Conservation (phyloP, 163 green algal species). For the Coccomyxa subellipsoidea region DNA sequence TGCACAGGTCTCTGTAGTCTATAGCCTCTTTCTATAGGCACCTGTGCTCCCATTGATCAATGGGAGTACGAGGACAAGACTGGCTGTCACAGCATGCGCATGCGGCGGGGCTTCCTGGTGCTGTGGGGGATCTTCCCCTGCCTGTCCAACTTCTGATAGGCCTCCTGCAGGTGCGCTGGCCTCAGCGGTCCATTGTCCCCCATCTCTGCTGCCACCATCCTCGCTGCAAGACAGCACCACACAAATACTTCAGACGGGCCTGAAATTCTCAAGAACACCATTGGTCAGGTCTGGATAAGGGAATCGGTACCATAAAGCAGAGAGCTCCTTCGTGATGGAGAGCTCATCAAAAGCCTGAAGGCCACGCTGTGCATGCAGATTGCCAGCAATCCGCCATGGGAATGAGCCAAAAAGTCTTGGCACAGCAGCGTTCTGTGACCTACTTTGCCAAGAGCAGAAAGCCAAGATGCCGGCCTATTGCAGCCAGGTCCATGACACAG, state of each 20-base stretch:
- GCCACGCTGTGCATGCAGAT: background rate
- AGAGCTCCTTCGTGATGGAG: background rate
- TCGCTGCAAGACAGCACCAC: conserved; percentile 25
- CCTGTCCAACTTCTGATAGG: conserved; percentile 36
- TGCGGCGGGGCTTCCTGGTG: background rate
- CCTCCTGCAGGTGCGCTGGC: conserved; percentile 35
- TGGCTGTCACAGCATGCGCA: background rate
- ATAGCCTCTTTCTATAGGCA: too few species aligned
- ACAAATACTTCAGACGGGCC: background rate
- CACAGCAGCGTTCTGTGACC: too few species aligned
- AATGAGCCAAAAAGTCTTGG: too few species aligned
- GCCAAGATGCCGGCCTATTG: background rate
- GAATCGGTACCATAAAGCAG: background rate
- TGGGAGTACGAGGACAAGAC: too few species aligned
- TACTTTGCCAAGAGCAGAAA: background rate
- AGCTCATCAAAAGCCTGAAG: background rate
- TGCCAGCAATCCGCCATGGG: too few species aligned
- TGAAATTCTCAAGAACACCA: background rate
- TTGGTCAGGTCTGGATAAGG: background rate
- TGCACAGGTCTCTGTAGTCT: too few species aligned
- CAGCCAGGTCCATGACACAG: too few species aligned
- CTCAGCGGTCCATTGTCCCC: conserved; percentile 36
- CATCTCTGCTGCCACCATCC: conserved; percentile 22
- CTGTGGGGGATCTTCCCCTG: conserved; percentile 26
- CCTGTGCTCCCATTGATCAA: too few species aligned